These are phyloP conservation scores for Neurospora sp. DNA, from an alignment of 2,329 filamentous ascomycete species.

Conservation along the genomic window DNA sequence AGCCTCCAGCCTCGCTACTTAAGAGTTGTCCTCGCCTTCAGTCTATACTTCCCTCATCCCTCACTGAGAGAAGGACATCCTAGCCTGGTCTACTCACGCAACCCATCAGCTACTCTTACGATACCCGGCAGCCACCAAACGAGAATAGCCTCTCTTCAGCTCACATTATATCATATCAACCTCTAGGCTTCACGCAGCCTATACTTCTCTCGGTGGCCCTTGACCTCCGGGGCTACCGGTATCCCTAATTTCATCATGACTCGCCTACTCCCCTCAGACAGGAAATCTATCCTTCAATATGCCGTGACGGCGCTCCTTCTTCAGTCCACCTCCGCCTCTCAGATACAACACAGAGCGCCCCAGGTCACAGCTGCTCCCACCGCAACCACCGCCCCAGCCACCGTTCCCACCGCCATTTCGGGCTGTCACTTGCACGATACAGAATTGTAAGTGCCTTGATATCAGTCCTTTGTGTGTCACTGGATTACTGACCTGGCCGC, in stretches of 20 bases:
- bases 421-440: slow-evolving; percentile 36
- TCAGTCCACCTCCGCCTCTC: slow-evolving; percentile 4
- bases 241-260: slow-evolving; percentile 4
- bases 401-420: slow-evolving; percentile 34
- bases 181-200: background rate
- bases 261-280: background rate
- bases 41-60: background rate
- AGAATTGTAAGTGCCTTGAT: slow-evolving; percentile 26
- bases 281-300: slow-evolving; percentile 6
- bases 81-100: background rate
- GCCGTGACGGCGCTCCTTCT: slow-evolving; percentile 6
- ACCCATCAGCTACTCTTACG: background rate
- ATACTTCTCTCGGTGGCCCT: background rate
- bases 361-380: background rate
- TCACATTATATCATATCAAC: background rate
- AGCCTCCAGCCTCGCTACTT: background rate
- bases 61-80: background rate
- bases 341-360: slow-evolving; percentile 1
- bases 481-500: background rate
- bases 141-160: background rate
- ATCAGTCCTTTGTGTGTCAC: background rate
- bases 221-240: background rate
- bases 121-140: background rate
- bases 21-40: background rate
- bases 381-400: background rate